Evolutionary conservation across 2,329 filamentous ascomycete species (phyloP).

Genomic region (Aspergillus sp.): DNA sequence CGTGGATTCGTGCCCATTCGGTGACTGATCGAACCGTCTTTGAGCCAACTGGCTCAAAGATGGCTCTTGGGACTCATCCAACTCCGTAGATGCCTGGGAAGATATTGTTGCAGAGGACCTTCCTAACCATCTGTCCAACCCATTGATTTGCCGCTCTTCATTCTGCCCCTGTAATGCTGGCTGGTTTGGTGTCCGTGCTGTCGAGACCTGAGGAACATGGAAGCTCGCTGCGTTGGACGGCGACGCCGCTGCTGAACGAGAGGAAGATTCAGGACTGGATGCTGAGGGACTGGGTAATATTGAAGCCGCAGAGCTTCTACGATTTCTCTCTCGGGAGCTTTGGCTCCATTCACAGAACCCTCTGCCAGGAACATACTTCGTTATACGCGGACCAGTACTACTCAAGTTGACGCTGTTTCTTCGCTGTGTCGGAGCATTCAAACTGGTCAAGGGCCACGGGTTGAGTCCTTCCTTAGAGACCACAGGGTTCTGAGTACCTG

Average conservation of each 20-base stretch:
- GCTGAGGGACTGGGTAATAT: conserved; percentile 20
- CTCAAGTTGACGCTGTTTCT: background rate
- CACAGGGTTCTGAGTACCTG: background rate
- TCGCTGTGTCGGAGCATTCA: conserved; percentile 22
- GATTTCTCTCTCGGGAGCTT: background rate
- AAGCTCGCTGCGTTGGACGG: conserved; percentile 10
- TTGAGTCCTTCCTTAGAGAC: conserved; percentile 16
- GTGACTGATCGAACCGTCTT: background rate
- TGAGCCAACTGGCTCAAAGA: conserved; percentile 13
- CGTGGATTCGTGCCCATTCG: background rate
- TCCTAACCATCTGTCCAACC: conserved; percentile 33
- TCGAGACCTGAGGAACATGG: conserved; percentile 5
- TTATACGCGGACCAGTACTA: background rate
- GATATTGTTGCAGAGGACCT: conserved; percentile 14
- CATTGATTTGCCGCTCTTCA: conserved; percentile 23
- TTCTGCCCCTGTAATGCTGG: conserved; percentile 16
- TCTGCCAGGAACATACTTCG: background rate
- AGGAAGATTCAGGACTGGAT: conserved; percentile 6
- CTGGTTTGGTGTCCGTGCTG: conserved; percentile 4
- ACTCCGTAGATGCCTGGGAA: background rate
- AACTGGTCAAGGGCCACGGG: conserved; percentile 38
- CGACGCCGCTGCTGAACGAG: conserved; percentile 3
- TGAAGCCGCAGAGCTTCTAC: background rate
- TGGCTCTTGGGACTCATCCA: background rate
- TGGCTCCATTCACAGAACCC: background rate